phyloP scores from a whole-genome alignment of 768 basidiomycete species.

The Boletus reticulatus region DNA sequence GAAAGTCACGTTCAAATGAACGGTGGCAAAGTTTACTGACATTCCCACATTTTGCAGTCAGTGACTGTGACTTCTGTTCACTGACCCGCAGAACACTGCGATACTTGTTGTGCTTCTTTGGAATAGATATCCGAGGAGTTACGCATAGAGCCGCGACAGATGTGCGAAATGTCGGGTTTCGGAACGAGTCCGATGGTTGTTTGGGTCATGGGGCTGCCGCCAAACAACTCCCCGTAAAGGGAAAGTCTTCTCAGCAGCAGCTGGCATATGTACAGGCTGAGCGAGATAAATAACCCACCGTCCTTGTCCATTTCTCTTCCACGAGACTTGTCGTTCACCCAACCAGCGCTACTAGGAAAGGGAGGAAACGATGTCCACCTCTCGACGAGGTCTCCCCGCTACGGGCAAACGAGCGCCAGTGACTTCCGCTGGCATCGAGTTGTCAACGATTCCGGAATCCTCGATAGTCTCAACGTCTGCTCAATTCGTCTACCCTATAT shows the following conservation, averaged over 20 bases:
- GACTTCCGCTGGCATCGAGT: constrained; percentile 15
- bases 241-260: constrained; percentile 9
- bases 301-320: no score
- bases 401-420: constrained; percentile 20
- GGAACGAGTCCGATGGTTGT: constrained; percentile 11
- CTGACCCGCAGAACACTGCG: no score
- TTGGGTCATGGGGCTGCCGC: constrained; percentile 7
- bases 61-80: no score
- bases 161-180: neutral
- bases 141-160: neutral
- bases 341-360: neutral
- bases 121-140: neutral
- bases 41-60: no score
- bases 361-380: constrained; percentile 22
- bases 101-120: neutral
- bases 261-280: no score
- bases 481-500: constrained; percentile 18
- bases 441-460: constrained; percentile 13
- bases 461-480: constrained; percentile 22
- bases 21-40: no score
- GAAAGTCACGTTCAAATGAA: no score
- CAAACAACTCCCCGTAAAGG: constrained; percentile 19
- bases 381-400: constrained; percentile 21
- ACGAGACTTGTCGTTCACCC: neutral
- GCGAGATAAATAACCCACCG: no score